Evolutionary conservation across 805 yeast genomes (phyloP).

Genomic region (Debaryomyces maramus): DNA sequence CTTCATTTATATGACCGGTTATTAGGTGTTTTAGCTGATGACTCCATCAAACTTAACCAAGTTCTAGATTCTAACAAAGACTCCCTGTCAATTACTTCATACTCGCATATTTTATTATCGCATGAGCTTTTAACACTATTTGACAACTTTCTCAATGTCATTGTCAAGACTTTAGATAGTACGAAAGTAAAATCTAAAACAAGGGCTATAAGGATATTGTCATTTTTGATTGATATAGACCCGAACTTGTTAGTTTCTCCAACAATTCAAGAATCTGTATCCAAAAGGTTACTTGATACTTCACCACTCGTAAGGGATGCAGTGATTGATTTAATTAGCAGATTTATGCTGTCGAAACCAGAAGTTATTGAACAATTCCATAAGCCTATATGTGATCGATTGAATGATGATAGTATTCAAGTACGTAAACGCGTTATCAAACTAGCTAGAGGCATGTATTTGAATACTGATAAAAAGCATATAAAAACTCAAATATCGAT

Average conservation of each 20-base stretch:
- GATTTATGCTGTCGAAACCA: conserved; percentile 45
- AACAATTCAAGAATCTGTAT: conserved; percentile 52
- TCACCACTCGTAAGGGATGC: conserved; percentile 79
- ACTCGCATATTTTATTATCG: conserved; percentile 24
- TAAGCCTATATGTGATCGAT: conserved; percentile 46
- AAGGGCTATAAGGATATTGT: conserved; percentile 64
- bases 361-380: conserved; percentile 50
- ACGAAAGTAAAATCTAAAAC: conserved; percentile 35
- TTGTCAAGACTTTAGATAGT: conserved; percentile 39
- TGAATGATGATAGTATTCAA: conserved; percentile 59
- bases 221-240: conserved; percentile 55
- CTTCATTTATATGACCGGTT: conserved; percentile 5
- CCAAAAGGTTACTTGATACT: conserved; percentile 52
- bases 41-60: conserved; percentile 7
- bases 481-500: conserved; percentile 47
- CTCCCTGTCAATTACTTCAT: conserved; percentile 14
- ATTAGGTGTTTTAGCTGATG: conserved; percentile 10
- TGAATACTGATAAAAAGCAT: conserved; percentile 23
- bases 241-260: conserved; percentile 50
- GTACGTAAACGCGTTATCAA: conserved; percentile 65
- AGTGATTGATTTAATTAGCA: conserved; percentile 62
- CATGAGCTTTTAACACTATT: conserved; percentile 41
- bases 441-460: conserved; percentile 50
- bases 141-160: conserved; percentile 51
- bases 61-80: conserved; percentile 13